Base-by-base conservation (phyloP, 2,329 filamentous ascomycete genomes). In the Alternaria longipes region DNA sequence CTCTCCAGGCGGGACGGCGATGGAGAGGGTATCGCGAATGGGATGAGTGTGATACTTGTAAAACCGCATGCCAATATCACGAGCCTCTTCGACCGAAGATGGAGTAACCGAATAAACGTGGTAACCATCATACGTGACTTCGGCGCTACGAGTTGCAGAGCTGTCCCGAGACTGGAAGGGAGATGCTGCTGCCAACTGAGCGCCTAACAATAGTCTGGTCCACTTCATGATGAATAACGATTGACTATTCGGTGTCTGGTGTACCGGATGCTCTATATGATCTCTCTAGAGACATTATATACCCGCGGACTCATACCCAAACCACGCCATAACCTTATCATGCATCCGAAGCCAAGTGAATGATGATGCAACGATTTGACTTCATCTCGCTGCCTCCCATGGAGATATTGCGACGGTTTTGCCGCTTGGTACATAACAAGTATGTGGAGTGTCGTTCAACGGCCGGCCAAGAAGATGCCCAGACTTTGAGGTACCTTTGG, bases 1-100 rank as follows among this genome's bases (percentile, higher is more conserved):
- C 32, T 81, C 75, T 4, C 77, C 70, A 18, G 79, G 78, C 12
- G 81, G 72, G 41, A 84, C 72, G 11, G 78, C 78, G 45, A 84
- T 59, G 9, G 68, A 72, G 11, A 72, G 49, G 8, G 61, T 62
- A 26, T 71, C 54, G 36, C 68, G 68, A 18, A 68, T 60, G 7
- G 65, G 60, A 54, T 72, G 69, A 16, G 68, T 71, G 34, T 71
- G 54, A 36, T 71, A 64, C 8, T 32, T 61, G 16, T 63, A 64
- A 22, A 72, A 71, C 8, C 61, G 67, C 12, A 49, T 53, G 12
- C 47, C 44, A 1, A 72, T 20, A 5, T 60, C 53, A 18, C 57
- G 65, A 28, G 67, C 69, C 60, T 71, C 68, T 38, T 64, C 42
- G 8, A 51, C 22, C 14, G 65, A 66, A 14, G 60, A 61, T 5